Base-by-base conservation (phyloP, 164 flowering plant genomes). In the Macadamia integrifolia region DNA sequence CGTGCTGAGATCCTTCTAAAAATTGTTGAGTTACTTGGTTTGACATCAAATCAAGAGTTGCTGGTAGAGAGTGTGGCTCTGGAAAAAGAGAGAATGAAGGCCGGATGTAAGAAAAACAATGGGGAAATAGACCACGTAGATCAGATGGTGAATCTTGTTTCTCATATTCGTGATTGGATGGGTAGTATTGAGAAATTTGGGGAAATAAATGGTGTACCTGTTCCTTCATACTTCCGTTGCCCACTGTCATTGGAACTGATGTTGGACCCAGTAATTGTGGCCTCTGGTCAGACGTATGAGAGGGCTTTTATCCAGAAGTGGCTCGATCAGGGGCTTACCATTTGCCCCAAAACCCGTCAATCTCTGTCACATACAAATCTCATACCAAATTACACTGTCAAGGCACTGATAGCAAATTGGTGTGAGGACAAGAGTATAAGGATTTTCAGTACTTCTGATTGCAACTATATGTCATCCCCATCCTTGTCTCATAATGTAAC, bases 231-330 rank as follows among this genome's bases (percentile, higher is more conserved):
- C 65, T 94, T 91, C 75, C 76, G 83, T 49, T 94, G 98, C 64
- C 97, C 96, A 5, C 73, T 94, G 68, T 91, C 98, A 9, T 68
- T 86, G 72, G 88, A 84, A 66, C 84, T 94, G 73, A 94, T 94
- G 97, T 60, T 71, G 63, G 95, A 94, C 75, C 98, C 98, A 17
- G 93, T 94, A 11, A 94, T 92, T 70, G 82, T 90, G 66, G 89
- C 93, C 53, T 88, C 98, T 11, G 98, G 98, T 44, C 97, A 87
- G 80, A 94, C 99, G 15, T 94, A 84, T 68, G 97, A 94, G 70
- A 83, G 88, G 72, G 71, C 80, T 48, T 86, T 84, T 71, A 92
- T 92, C 73, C 88, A 86, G 71, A 89, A 81, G 71, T 94, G 98
- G 98, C 75, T 94, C 64, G 93, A 90, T 71, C 72, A 81, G 17